These are phyloP conservation scores for Xerocomellus dryophilus DNA, from an alignment of 768 basidiomycete genomes.

Conservation along the genomic window DNA sequence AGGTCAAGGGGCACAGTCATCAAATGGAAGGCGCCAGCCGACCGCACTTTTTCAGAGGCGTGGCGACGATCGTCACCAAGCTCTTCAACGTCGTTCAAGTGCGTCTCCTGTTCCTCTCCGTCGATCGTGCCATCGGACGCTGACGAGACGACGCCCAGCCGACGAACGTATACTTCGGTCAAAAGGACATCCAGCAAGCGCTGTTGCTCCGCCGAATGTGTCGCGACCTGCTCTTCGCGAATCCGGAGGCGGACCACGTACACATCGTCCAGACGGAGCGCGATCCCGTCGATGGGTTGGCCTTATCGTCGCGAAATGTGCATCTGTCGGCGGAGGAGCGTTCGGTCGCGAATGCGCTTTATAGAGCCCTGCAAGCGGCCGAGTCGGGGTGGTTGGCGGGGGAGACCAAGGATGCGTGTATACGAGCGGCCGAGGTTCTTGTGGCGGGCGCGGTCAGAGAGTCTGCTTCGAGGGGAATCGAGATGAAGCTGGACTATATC, in stretches of 20 bases:
- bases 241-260: slow-evolving; percentile 70
- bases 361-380: slow-evolving; percentile 63
- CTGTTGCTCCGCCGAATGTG: slow-evolving; percentile 76
- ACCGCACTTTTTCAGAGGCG: slow-evolving; percentile 92
- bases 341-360: slow-evolving; percentile 58
- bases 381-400: slow-evolving; percentile 53
- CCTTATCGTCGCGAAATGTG: slow-evolving; percentile 87
- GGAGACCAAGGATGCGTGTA: slow-evolving; percentile 46
- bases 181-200: slow-evolving; percentile 98
- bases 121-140: background rate
- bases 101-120: background rate
- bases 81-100: slow-evolving; percentile 92
- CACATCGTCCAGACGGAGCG: slow-evolving; percentile 87
- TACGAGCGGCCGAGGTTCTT: slow-evolving; percentile 42
- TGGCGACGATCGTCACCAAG: slow-evolving; percentile 92
- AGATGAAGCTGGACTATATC: slow-evolving; percentile 76
- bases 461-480: slow-evolving; percentile 41
- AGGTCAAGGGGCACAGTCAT: slow-evolving; percentile 86
- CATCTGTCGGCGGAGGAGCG: slow-evolving; percentile 71
- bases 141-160: slow-evolving; percentile 44
- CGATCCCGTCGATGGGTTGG: slow-evolving; percentile 61
- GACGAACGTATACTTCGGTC: slow-evolving; percentile 90
- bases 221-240: slow-evolving; percentile 74
- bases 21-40: slow-evolving; percentile 90
- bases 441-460: slow-evolving; percentile 34